phyloP scores from a whole-genome alignment of 2,329 filamentous ascomycete species.

The Pleurostoma richardsiae region DNA sequence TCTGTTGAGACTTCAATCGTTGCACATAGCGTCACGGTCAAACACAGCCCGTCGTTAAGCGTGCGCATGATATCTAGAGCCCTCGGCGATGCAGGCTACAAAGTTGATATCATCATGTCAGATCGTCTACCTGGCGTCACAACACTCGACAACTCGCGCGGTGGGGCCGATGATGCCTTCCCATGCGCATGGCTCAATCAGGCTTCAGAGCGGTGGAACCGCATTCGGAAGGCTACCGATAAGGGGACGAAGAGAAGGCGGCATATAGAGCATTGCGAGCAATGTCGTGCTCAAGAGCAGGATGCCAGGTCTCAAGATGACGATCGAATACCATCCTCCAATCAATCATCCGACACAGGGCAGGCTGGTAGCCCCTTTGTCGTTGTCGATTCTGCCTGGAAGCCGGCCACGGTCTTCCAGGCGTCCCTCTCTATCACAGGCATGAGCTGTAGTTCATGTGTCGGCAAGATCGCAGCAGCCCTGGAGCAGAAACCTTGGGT shows the following conservation, averaged over 20 bases:
- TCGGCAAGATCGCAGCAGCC: not conserved
- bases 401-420: not conserved
- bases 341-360: not conserved
- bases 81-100: not conserved
- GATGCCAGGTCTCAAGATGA: not conserved
- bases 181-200: not conserved
- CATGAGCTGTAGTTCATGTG: constrained; percentile 5
- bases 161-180: not conserved
- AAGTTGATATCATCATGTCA: not conserved
- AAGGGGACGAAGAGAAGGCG: not conserved
- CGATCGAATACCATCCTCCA: not conserved
- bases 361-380: not conserved
- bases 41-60: not conserved
- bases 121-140: not conserved
- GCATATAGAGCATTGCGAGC: constrained; percentile 2
- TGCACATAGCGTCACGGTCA: constrained; percentile 1
- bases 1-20: not conserved
- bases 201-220: not conserved
- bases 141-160: not conserved
- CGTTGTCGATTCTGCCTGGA: not conserved
- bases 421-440: constrained; percentile 7
- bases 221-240: not conserved
- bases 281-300: not conserved
- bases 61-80: not conserved
- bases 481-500: constrained; percentile 2